phyloP scores from a whole-genome alignment of 2,329 filamentous ascomycete species.

The Pseudogymnoascus sp. region DNA sequence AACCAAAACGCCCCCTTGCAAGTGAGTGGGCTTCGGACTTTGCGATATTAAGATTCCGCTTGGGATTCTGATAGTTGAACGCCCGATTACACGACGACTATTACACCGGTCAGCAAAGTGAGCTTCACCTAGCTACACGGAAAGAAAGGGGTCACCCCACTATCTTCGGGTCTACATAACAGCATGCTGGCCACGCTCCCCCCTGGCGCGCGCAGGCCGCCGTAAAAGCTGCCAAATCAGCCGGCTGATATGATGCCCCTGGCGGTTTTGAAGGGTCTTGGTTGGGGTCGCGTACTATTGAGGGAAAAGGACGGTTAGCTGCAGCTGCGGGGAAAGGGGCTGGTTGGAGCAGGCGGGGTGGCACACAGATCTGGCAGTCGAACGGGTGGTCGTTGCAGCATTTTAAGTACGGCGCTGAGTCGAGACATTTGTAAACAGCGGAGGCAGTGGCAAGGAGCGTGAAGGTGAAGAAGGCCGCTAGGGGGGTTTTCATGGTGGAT shows the following conservation, averaged over 20 bases:
- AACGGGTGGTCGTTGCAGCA: neutral
- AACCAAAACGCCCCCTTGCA: neutral
- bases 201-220: neutral
- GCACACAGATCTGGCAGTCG: neutral
- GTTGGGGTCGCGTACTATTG: neutral
- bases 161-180: neutral
- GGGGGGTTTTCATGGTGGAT: neutral
- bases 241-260: neutral
- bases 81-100: constrained; percentile 1
- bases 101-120: neutral
- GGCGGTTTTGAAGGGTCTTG: neutral
- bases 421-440: neutral
- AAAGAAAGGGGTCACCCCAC: neutral
- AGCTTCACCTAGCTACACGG: too few species aligned
- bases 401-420: neutral
- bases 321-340: neutral
- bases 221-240: neutral
- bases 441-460: neutral
- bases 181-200: neutral
- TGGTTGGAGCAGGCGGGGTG: neutral
- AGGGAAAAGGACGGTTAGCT: neutral
- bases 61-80: neutral
- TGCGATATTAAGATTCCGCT: neutral
- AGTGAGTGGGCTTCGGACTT: neutral
- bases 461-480: neutral